phyloP scores from a whole-genome alignment of 345 rosid species.

The Salix purpurea region DNA sequence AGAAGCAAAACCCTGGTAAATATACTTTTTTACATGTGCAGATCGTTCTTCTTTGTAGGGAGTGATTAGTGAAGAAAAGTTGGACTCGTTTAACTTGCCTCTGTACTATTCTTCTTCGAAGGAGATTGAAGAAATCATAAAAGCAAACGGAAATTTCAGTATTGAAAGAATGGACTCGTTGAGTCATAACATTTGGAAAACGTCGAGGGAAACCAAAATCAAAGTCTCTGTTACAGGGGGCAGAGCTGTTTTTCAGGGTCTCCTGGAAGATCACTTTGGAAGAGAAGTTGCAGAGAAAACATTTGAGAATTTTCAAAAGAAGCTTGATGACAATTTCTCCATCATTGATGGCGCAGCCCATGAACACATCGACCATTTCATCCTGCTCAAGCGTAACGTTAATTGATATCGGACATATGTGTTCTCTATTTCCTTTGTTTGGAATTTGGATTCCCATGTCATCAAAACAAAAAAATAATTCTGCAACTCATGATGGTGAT shows the following conservation, averaged over 20 bases:
- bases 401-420: background rate
- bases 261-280: slow-evolving; percentile 18
- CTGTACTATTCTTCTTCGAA: background rate
- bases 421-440: no score
- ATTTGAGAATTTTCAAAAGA: background rate
- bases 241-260: slow-evolving; percentile 12
- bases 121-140: background rate
- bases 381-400: slow-evolving; percentile 1
- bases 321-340: background rate
- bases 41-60: background rate
- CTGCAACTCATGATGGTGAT: no score
- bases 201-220: background rate
- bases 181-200: background rate
- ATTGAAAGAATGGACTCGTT: slow-evolving; percentile 6
- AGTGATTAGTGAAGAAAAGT: background rate
- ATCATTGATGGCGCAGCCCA: background rate
- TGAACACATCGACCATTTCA: background rate
- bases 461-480: no score
- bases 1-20: no score
- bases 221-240: background rate
- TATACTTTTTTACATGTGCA: no score
- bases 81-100: slow-evolving; percentile 3
- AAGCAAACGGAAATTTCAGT: background rate
- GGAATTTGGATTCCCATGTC: no score
- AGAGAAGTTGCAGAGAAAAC: background rate